These are phyloP conservation scores for Syncephalastrum racemosum DNA, from an alignment of 371 early-diverging fungal genomes.

Conservation along the genomic window DNA sequence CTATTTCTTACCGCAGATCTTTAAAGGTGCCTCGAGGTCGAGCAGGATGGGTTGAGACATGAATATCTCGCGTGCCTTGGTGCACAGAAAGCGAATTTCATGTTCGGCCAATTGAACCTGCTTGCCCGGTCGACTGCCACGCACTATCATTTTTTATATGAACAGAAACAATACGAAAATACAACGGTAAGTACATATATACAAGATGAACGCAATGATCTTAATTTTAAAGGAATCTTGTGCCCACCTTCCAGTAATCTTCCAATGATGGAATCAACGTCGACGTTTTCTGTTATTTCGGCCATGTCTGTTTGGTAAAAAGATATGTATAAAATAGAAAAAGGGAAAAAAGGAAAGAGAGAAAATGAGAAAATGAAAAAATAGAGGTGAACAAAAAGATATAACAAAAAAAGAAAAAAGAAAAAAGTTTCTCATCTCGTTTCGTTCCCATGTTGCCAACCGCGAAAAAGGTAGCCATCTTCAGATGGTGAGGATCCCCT, in stretches of 20 bases:
- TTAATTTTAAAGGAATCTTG: too few species aligned
- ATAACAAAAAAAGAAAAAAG: conserved; percentile 3
- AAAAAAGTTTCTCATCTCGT: conserved; percentile 3
- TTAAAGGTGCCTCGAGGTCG: conserved; percentile 94
- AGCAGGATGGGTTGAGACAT: conserved; percentile 90
- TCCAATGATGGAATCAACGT: conserved; percentile 88
- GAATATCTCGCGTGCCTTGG: conserved; percentile 89
- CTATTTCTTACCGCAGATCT: conserved; percentile 79
- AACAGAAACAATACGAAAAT: too few species aligned
- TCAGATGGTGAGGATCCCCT: neutral
- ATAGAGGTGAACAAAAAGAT: neutral
- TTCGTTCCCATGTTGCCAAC: neutral
- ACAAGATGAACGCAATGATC: too few species aligned
- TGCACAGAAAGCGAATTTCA: conserved; percentile 84
- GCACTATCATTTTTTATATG: too few species aligned
- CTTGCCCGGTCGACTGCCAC: conserved; percentile 87
- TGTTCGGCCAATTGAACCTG: conserved; percentile 68
- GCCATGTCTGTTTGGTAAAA: conserved; percentile 23
- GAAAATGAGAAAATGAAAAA: neutral
- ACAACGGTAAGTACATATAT: neutral
- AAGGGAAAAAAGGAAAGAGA: conserved; percentile 1
- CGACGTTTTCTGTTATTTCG: conserved; percentile 53
- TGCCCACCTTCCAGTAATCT: conserved; percentile 85
- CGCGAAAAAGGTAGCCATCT: neutral
- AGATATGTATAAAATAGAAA: neutral